Evolutionary conservation across 208 protist genomes (phyloP).

Genomic region (Acanthamoeba lenticulata): DNA sequence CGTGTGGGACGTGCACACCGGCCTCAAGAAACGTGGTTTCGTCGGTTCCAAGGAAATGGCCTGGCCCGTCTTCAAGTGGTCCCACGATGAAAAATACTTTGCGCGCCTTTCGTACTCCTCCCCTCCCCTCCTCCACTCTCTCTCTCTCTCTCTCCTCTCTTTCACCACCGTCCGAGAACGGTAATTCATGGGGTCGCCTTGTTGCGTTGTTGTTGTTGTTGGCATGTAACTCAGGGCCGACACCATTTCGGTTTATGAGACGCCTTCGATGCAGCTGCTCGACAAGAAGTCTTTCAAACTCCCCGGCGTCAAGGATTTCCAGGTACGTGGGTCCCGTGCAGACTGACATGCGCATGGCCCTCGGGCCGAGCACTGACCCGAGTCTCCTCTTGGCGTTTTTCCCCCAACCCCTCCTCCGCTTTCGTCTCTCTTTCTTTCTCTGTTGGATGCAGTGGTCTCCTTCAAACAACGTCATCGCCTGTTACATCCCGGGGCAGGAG

Average conservation of each 20-base stretch:
- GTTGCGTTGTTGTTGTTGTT: neutral
- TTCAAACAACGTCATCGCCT: slow-evolving; percentile 55
- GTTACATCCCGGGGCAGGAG: neutral
- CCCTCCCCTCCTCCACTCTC: neutral
- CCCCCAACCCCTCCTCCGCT: no score
- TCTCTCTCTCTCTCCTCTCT: neutral
- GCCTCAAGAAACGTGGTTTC: slow-evolving; percentile 31
- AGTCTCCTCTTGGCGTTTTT: neutral
- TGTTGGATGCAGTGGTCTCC: slow-evolving; percentile 20
- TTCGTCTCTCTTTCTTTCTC: no score
- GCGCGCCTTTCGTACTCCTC: slow-evolving; percentile 1
- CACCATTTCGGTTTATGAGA: slow-evolving; percentile 32
- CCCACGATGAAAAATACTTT: slow-evolving; percentile 59
- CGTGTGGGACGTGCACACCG: slow-evolving; percentile 61
- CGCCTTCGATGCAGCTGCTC: slow-evolving; percentile 25
- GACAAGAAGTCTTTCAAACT: slow-evolving; percentile 54
- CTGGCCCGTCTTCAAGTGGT: slow-evolving; percentile 62
- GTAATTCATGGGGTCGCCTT: neutral
- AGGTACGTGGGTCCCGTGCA: neutral
- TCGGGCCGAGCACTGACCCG: no score
- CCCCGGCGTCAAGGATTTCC: slow-evolving; percentile 45
- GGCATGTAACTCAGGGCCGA: neutral
- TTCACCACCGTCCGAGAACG: neutral
- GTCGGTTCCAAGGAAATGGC: slow-evolving; percentile 23
- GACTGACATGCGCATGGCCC: no score